Base-by-base conservation (phyloP, 192 early-diverging fungal genomes). In the Dispira simplex region DNA sequence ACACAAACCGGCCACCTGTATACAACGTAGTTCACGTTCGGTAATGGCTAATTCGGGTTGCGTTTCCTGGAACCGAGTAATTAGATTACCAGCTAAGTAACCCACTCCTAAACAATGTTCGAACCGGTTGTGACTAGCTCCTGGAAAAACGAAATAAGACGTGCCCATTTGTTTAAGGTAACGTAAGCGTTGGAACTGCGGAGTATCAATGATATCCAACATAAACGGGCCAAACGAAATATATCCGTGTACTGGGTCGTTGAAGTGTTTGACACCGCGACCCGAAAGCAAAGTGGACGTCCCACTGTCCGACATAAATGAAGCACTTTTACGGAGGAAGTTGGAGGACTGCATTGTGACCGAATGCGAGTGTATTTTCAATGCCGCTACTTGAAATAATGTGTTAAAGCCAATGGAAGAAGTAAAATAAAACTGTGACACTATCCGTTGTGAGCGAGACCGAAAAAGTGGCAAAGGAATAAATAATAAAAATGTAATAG, bases 111-210 rank as follows among this genome's bases (percentile, higher is more conserved):
- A 78, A 53, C 83, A 88, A 74, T 97, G 94, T 73, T 99, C 96
- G 64, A 99, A 99, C 1, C 96, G 81, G 70, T 93, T 94, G 72
- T 99, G 92, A n/a, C 85, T 83, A 1, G 83, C 94, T 46, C 95
- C 92, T 3, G 92, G 90, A 71, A 91, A 95, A 3, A 97, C 92
- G 70, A 79, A 89, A 71, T 95, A 95, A 0, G 87, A 79, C 16
- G 85, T 79, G 27, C 95, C 95, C 43, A 83, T 71, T 72, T 92
- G 94, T 69, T 93, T 97, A 20, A 97, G 70, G 65, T 92, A 82
- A n/a, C 95, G 85, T 58, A 97, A 80, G 27, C 95, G 78, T 71
- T 98, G 95, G 67, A 98, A 98, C 77, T 98, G 91, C 10, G 87
- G 83, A 12, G 95, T 98, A 65, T 98, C 95, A 25, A 96, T 89